phyloP scores from a whole-genome alignment of 2,329 filamentous ascomycete species.

The Elsinoe fawcettii region DNA sequence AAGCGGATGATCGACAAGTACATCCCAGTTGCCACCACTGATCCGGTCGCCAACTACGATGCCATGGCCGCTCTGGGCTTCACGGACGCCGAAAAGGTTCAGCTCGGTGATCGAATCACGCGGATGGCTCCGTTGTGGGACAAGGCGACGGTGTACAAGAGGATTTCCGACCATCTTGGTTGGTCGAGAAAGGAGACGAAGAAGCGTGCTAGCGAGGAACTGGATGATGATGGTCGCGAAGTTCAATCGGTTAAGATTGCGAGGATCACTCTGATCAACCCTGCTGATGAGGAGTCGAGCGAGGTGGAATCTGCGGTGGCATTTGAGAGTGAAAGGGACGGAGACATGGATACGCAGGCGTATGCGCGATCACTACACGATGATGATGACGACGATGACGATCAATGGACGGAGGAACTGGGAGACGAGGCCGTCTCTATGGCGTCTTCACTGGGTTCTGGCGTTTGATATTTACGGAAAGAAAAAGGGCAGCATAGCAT shows the following conservation, averaged over 20 bases:
- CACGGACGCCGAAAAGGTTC: neutral
- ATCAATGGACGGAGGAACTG: neutral
- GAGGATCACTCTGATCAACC: neutral
- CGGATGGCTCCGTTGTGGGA: neutral
- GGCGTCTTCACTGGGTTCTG: neutral
- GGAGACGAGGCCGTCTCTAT: neutral
- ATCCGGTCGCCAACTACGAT: neutral
- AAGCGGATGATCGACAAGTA: neutral
- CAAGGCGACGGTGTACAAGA: neutral
- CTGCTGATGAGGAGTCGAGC: neutral
- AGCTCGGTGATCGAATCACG: neutral
- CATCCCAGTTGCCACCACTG: neutral
- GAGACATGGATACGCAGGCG: neutral
- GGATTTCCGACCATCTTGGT: neutral
- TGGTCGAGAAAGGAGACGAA: neutral
- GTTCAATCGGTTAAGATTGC: neutral
- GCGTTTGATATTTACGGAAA: neutral
- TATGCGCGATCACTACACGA: neutral
- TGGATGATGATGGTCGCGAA: neutral
- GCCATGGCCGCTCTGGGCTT: neutral
- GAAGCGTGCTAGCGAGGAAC: neutral
- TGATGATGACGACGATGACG: neutral
- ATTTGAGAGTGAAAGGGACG: neutral
- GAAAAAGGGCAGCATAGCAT: neutral
- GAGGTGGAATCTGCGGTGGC: neutral